phyloP scores from a whole-genome alignment of 2,329 filamentous ascomycete species.

The Fusarium equiseti region DNA sequence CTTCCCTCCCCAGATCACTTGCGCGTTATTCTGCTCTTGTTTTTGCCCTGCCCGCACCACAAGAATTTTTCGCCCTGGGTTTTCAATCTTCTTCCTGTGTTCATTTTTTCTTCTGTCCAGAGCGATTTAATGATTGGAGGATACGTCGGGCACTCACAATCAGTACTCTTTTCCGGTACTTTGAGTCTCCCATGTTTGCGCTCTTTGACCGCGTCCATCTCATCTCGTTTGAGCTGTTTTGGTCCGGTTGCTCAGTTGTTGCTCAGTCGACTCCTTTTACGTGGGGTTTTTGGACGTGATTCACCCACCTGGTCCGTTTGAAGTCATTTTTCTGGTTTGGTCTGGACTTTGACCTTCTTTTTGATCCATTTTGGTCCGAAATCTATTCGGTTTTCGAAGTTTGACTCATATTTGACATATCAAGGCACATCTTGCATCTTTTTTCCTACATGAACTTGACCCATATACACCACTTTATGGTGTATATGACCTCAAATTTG shows the following conservation, averaged over 20 bases:
- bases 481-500: constrained; percentile 1
- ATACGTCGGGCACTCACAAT: constrained; percentile 4
- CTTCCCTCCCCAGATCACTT: constrained; percentile 26
- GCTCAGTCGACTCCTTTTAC: constrained; percentile 17
- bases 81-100: constrained; percentile 7
- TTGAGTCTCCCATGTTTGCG: constrained; percentile 18
- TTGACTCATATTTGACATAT: constrained; percentile 14
- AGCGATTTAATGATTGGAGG: constrained; percentile 36
- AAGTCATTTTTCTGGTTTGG: neutral
- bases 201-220: constrained; percentile 9
- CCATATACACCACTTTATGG: neutral
- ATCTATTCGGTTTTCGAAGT: neutral
- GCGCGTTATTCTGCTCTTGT: constrained; percentile 23
- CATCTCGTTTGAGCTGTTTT: constrained; percentile 16
- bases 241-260: constrained; percentile 29
- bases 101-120: constrained; percentile 8
- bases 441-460: constrained; percentile 3
- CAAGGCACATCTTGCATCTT: neutral
- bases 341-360: constrained; percentile 1
- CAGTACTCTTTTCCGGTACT: constrained; percentile 25
- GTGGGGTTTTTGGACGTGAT: constrained; percentile 2
- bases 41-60: neutral
- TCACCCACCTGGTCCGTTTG: neutral
- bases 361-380: neutral
- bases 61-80: constrained; percentile 2